phyloP scores from a whole-genome alignment of 2,329 filamentous ascomycete species.

The Lecanoromycetidae sp. region DNA sequence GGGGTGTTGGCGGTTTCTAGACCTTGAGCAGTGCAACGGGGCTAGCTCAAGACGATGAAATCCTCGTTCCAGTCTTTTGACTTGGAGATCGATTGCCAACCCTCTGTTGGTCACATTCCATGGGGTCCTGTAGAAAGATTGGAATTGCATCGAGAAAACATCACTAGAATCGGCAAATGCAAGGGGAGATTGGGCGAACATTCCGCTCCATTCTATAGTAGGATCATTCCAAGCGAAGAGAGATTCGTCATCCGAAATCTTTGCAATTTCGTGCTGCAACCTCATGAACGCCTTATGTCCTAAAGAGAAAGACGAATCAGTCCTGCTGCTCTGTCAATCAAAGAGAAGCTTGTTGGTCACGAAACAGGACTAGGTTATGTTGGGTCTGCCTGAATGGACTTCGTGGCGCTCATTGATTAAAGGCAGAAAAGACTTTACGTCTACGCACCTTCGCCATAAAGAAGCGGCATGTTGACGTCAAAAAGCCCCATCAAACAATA shows the following conservation, averaged over 20 bases:
- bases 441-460: conserved; percentile 31
- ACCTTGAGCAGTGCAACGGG: no score
- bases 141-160: neutral
- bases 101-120: neutral
- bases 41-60: no score
- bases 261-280: conserved; percentile 26
- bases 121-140: neutral
- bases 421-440: no score
- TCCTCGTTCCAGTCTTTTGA: no score
- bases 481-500: conserved; percentile 30
- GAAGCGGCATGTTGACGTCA: conserved; percentile 27
- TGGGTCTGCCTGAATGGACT: no score
- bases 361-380: no score
- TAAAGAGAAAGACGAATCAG: no score
- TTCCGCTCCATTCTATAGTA: neutral
- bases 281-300: conserved; percentile 19
- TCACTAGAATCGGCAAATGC: conserved; percentile 1
- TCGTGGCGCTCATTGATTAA: no score
- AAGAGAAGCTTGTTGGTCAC: no score
- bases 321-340: no score
- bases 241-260: conserved; percentile 26
- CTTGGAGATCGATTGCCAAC: no score
- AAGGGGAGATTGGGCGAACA: conserved; percentile 3
- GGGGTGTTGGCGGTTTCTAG: no score
- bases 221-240: conserved; percentile 24